phyloP scores from a whole-genome alignment of 257 asterid species.

The Thymus mandschuricus region DNA sequence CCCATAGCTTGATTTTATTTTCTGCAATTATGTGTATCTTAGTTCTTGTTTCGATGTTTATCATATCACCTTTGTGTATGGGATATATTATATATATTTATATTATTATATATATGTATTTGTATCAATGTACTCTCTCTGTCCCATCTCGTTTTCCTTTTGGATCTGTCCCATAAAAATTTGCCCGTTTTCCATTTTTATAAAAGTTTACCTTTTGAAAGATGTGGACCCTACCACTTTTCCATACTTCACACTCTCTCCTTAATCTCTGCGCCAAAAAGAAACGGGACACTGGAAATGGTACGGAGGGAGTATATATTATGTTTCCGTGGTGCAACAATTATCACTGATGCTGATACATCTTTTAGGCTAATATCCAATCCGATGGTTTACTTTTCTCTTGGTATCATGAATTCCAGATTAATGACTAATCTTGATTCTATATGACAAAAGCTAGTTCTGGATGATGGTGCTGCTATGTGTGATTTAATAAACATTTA shows the following conservation, averaged over 20 bases:
- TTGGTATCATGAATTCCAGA: not conserved
- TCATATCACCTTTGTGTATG: not conserved
- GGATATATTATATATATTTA: too few species aligned
- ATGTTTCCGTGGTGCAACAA: constrained; percentile 11
- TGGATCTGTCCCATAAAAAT: too few species aligned
- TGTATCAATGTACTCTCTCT: too few species aligned
- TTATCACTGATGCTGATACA: not conserved
- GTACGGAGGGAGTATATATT: too few species aligned
- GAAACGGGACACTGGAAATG: too few species aligned
- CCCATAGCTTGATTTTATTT: constrained; percentile 33
- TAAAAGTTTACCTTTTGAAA: too few species aligned
- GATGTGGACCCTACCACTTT: too few species aligned
- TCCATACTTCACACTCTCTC: too few species aligned
- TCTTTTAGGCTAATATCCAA: constrained; percentile 1
- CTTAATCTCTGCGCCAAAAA: too few species aligned
- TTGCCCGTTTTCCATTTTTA: too few species aligned
- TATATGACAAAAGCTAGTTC: not conserved
- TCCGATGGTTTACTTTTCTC: not conserved
- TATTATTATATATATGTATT: too few species aligned
- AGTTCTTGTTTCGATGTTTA: constrained; percentile 5
- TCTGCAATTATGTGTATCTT: constrained; percentile 21
- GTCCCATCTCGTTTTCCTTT: too few species aligned
- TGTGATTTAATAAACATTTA: constrained; percentile 9
- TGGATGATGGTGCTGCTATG: not conserved
- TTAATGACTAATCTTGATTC: constrained; percentile 22